Evolutionary conservation across 2,329 filamentous ascomycete genomes (phyloP).

Genomic region (Fusarium euwallaceae): DNA sequence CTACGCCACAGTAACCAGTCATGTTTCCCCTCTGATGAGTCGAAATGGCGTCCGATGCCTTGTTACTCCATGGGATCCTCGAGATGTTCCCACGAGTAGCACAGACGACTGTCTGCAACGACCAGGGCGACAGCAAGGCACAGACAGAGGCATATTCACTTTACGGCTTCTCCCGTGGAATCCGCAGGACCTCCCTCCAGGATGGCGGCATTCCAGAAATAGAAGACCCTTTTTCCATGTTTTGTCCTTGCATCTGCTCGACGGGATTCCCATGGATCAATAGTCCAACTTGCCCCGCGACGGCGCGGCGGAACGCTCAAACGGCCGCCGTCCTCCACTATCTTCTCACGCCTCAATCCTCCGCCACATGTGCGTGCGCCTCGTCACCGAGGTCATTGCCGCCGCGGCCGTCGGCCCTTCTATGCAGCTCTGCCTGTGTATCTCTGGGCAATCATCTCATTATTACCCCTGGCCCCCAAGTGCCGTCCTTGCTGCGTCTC

Average conservation of each 20-base stretch:
- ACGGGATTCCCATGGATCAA: conserved; percentile 28
- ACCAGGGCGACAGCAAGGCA: conserved; percentile 18
- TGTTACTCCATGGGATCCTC: neutral
- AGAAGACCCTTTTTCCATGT: conserved; percentile 22
- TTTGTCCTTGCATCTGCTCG: conserved; percentile 10
- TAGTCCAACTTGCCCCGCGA: conserved; percentile 16
- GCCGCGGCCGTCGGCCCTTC: conserved; percentile 29
- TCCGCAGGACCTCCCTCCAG: conserved; percentile 9
- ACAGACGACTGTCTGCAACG: conserved; percentile 6
- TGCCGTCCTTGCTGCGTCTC: conserved; percentile 30
- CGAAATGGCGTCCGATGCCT: neutral
- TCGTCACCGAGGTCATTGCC: conserved; percentile 17
- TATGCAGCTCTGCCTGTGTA: conserved; percentile 2
- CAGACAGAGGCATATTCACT: neutral
- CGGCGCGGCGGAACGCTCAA: conserved; percentile 2
- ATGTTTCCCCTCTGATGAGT: neutral
- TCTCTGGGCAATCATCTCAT: conserved; percentile 20
- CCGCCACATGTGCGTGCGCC: conserved; percentile 13
- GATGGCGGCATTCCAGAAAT: conserved; percentile 32
- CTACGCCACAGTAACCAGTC: neutral
- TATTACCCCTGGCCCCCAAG: conserved; percentile 32
- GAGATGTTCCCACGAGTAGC: conserved; percentile 15
- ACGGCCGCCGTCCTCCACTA: conserved; percentile 7
- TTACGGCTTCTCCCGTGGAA: conserved; percentile 15
- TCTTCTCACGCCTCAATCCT: conserved; percentile 20